Percentiles rank a stretch among this genome's conserved stretches.
These are phyloP conservation scores for Trypanosoma platydactyli DNA, from an alignment of 208 protist genomes.

Conservation along the genomic window DNA sequence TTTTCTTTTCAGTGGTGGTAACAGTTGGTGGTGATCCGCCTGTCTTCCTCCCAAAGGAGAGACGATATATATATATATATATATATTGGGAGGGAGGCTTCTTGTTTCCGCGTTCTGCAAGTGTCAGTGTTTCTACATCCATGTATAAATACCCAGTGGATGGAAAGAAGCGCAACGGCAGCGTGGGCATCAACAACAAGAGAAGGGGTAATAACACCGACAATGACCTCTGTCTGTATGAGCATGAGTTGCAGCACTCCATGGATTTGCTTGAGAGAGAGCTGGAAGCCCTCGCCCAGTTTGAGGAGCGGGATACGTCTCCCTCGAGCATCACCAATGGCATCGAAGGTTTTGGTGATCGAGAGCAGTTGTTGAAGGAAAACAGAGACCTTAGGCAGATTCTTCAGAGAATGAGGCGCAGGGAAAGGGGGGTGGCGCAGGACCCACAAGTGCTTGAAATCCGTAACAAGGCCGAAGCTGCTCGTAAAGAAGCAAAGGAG, in stretches of 20 bases:
- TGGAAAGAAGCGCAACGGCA: background rate
- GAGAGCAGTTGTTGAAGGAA: slow-evolving; percentile 29
- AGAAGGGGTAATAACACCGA: background rate
- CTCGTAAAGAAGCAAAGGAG: slow-evolving; percentile 48
- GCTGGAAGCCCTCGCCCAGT: slow-evolving; percentile 22
- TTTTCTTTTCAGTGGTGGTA: too few species aligned
- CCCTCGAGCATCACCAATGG: background rate
- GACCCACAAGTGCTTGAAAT: slow-evolving; percentile 66
- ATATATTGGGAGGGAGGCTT: too few species aligned
- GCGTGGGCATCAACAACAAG: background rate
- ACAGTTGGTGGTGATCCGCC: too few species aligned
- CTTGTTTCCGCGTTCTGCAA: too few species aligned
- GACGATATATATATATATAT: too few species aligned
- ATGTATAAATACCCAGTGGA: background rate
- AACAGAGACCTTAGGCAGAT: slow-evolving; percentile 43
- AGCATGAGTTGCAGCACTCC: slow-evolving; percentile 15
- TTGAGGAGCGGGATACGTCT: slow-evolving; percentile 40
- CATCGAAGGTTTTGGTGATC: slow-evolving; percentile 30
- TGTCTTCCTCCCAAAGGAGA: too few species aligned
- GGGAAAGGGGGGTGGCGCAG: slow-evolving; percentile 34
- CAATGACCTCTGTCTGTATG: background rate
- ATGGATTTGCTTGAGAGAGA: slow-evolving; percentile 38
- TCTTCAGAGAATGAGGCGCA: slow-evolving; percentile 31
- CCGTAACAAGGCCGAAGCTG: slow-evolving; percentile 56
- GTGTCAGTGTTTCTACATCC: background rate